These are phyloP conservation scores for Hypoxylon trugodes DNA, from an alignment of 495 filamentous ascomycete species.

Conservation along the genomic window DNA sequence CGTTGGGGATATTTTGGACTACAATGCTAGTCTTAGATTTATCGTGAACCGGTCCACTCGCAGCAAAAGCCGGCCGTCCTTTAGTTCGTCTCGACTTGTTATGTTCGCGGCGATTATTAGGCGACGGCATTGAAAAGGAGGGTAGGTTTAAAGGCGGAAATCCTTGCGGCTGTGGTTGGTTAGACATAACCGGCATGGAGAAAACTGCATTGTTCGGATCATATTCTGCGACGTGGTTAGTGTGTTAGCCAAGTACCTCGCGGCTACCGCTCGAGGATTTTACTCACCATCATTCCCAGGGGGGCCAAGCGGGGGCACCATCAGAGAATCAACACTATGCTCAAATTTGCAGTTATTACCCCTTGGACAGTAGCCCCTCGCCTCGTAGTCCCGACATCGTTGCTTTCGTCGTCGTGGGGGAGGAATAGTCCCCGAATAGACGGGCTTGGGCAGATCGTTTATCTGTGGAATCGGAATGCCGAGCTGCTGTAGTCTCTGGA, in stretches of 20 bases:
- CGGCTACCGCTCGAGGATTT: constrained; percentile 9
- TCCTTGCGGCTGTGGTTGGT: constrained; percentile 10
- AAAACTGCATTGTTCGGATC: constrained; percentile 77
- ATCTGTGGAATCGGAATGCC: constrained; percentile 67
- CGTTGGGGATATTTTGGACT: constrained; percentile 90
- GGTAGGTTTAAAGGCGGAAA: constrained; percentile 20
- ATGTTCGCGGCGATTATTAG: constrained; percentile 48
- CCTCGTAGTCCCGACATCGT: constrained; percentile 87
- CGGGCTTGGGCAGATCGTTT: constrained; percentile 45
- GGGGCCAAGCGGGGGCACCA: constrained; percentile 55
- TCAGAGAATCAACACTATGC: constrained; percentile 70
- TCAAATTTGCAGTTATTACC: constrained; percentile 83
- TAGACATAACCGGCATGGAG: constrained; percentile 22
- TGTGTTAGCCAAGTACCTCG: neutral
- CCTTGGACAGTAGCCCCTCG: constrained; percentile 83
- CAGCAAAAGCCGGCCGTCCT: constrained; percentile 74
- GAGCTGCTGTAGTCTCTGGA: constrained; percentile 76
- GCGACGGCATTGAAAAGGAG: neutral
- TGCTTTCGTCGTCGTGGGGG: constrained; percentile 51
- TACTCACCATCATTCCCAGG: constrained; percentile 52
- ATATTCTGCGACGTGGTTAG: constrained; percentile 68
- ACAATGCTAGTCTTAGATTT: constrained; percentile 81
- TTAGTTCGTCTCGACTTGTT: constrained; percentile 51
- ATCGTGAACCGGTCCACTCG: constrained; percentile 77
- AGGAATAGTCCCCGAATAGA: constrained; percentile 30